These are phyloP conservation scores for Xylaria bambusicola DNA, from an alignment of 495 filamentous ascomycete species.

Conservation along the genomic window DNA sequence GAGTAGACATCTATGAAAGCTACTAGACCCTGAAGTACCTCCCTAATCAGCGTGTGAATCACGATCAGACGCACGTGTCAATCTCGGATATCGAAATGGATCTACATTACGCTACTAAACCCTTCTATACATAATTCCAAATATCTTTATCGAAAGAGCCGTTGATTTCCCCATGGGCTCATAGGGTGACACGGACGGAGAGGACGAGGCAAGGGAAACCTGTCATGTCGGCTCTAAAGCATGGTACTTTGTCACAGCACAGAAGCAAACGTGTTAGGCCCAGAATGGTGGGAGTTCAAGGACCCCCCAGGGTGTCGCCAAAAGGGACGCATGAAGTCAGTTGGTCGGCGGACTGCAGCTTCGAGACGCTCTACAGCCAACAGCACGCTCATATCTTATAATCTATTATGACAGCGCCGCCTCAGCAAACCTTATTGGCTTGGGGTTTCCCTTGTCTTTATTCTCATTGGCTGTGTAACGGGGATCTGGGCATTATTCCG, in stretches of 20 bases:
- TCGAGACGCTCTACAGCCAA: conserved; percentile 14
- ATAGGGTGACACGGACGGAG: background rate
- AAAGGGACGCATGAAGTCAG: background rate
- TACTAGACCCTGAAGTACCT: background rate
- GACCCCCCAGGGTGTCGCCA: background rate
- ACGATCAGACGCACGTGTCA: background rate
- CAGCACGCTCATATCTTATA: too few species aligned
- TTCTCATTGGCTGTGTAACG: too few species aligned
- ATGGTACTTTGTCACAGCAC: background rate
- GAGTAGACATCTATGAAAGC: conserved; percentile 21
- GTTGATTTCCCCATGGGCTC: background rate
- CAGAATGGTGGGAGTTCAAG: background rate
- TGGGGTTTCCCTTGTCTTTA: background rate
- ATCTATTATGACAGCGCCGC: background rate
- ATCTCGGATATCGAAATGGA: background rate
- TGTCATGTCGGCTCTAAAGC: background rate
- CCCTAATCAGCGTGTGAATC: background rate
- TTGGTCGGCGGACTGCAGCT: conserved; percentile 2
- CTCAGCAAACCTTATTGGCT: background rate
- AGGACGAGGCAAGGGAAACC: background rate
- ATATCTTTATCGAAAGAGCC: too few species aligned
- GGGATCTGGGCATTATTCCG: too few species aligned
- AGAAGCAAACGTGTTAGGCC: background rate
- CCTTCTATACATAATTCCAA: too few species aligned
- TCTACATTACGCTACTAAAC: background rate